phyloP scores from a whole-genome alignment of 1,284 basidiomycete species.

The Ganoderma resinaceum region DNA sequence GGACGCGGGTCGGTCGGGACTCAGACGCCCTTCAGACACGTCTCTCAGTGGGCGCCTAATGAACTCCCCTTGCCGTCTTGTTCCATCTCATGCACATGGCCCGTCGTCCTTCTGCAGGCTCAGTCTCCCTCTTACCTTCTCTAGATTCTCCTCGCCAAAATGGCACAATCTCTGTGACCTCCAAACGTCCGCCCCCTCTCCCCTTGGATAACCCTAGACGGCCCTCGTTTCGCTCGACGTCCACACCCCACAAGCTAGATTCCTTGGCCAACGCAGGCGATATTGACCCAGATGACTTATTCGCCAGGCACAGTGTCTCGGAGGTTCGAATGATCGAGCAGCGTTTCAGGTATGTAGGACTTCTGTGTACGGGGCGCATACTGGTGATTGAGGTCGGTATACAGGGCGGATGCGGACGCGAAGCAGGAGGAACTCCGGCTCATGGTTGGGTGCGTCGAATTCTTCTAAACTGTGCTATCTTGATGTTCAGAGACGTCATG shows the following conservation, averaged over 20 bases:
- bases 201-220: constrained; percentile 17
- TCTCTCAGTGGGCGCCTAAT: background rate
- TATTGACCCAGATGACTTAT: constrained; percentile 83
- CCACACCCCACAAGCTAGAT: constrained; percentile 32
- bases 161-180: constrained; percentile 41
- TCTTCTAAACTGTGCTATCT: constrained; percentile 12
- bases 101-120: constrained; percentile 39
- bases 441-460: constrained; percentile 89
- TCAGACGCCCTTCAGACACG: background rate
- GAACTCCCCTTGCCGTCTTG: background rate
- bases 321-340: constrained; percentile 81
- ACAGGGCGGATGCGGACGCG: constrained; percentile 84
- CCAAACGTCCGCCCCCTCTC: constrained; percentile 46
- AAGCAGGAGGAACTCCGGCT: constrained; percentile 92
- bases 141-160: constrained; percentile 16
- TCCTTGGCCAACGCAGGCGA: constrained; percentile 31
- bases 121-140: constrained; percentile 30
- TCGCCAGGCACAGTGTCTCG: constrained; percentile 72
- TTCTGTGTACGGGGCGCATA: background rate
- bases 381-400: constrained; percentile 8
- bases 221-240: constrained; percentile 31
- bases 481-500: constrained; percentile 46
- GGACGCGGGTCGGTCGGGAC: background rate
- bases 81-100: constrained; percentile 37
- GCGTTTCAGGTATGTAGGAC: constrained; percentile 64